Evolutionary conservation across 1,284 basidiomycete genomes (phyloP).

Genomic region (Ganoderma lingzhi): DNA sequence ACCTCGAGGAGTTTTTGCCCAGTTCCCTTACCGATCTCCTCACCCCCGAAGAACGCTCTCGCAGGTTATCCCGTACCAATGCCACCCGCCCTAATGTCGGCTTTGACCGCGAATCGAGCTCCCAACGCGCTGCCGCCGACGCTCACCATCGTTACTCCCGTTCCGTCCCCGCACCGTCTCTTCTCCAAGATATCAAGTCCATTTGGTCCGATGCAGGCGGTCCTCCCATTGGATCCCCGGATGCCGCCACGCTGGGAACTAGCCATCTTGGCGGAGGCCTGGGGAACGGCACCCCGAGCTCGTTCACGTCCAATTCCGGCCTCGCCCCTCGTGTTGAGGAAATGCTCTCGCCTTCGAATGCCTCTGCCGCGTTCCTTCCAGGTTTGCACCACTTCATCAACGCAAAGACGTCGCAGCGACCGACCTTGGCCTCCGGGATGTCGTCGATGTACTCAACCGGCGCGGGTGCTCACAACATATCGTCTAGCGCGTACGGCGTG

Average conservation of each 20-base stretch:
- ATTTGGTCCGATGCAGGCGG: constrained; percentile 67
- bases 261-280: constrained; percentile 42
- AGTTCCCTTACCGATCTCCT: constrained; percentile 88
- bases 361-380: constrained; percentile 81
- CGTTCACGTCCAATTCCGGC: constrained; percentile 53
- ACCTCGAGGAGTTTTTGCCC: constrained; percentile 88
- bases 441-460: constrained; percentile 37
- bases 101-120: constrained; percentile 32
- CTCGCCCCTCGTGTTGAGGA: constrained; percentile 50
- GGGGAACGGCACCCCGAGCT: constrained; percentile 54
- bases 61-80: constrained; percentile 79
- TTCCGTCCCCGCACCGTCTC: constrained; percentile 77
- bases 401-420: constrained; percentile 47
- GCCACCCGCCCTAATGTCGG: constrained; percentile 44
- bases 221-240: constrained; percentile 41
- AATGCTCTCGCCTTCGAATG: constrained; percentile 61
- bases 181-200: constrained; percentile 76
- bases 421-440: constrained; percentile 36
- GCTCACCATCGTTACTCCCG: constrained; percentile 77
- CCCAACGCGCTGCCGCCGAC: constrained; percentile 42
- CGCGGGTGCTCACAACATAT: constrained; percentile 33
- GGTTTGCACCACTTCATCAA: constrained; percentile 68
- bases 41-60: constrained; percentile 83
- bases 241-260: constrained; percentile 32
- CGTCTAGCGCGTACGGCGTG: constrained; percentile 35